Percentiles rank a stretch among this genome's conserved stretches.
Conservation (phyloP, 2,329 filamentous ascomycete genomes). For the Epichloe bromicola region DNA sequence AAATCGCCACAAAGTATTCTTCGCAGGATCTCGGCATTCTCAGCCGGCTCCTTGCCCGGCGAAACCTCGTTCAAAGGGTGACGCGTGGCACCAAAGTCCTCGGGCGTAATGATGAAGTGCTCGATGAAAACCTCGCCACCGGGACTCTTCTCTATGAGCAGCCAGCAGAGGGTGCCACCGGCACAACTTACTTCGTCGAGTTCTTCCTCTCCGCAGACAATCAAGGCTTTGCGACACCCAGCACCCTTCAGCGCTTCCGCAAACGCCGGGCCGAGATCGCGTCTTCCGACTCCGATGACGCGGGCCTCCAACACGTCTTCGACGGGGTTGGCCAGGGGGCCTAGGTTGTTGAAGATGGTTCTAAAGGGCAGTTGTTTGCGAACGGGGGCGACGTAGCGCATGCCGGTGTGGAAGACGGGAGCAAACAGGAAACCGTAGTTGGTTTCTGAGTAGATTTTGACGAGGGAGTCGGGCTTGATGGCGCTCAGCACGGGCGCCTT, state of each 20-base stretch:
- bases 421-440: conserved; percentile 97
- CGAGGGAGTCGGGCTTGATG: conserved; percentile 58
- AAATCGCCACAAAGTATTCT: conserved; percentile 64
- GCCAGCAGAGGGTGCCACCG: conserved; percentile 81
- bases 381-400: conserved; percentile 77
- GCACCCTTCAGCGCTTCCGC: conserved; percentile 68
- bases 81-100: conserved; percentile 71
- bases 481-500: conserved; percentile 60
- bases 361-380: conserved; percentile 83
- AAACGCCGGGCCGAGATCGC: conserved; percentile 78
- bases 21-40: conserved; percentile 78
- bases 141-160: conserved; percentile 40
- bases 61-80: conserved; percentile 70
- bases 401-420: conserved; percentile 90
- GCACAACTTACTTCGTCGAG: conserved; percentile 93
- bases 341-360: conserved; percentile 95
- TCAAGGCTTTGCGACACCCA: conserved; percentile 69
- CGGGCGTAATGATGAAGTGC: conserved; percentile 64
- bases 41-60: conserved; percentile 69
- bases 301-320: conserved; percentile 76
- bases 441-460: conserved; percentile 58
- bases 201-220: conserved; percentile 89
- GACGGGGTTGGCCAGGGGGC: conserved; percentile 82
- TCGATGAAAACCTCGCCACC: conserved; percentile 43
- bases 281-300: conserved; percentile 82